Percentiles rank a stretch among this genome's conserved stretches.
These are phyloP conservation scores for Clarkia xantiana DNA, from an alignment of 345 rosid genomes.

Conservation along the genomic window DNA sequence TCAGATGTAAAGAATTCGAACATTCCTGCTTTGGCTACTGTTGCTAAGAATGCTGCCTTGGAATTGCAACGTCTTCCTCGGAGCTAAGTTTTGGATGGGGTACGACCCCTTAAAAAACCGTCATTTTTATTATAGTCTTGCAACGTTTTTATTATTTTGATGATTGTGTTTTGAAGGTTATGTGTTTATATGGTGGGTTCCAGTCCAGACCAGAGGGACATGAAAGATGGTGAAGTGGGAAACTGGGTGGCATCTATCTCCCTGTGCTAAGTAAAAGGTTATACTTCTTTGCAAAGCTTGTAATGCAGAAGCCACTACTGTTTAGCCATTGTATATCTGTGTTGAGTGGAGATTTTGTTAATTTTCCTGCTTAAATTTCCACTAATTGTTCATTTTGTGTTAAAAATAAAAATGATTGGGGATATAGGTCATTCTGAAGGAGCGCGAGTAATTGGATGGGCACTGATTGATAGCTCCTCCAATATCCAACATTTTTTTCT, in stretches of 20 bases:
- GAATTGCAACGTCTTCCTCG: constrained; percentile 78
- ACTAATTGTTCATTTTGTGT: no score
- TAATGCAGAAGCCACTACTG: neutral
- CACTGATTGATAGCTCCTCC: no score
- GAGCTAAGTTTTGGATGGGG: constrained; percentile 15
- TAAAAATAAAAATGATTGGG: no score
- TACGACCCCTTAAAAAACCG: neutral
- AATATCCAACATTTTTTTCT: no score
- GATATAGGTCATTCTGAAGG: no score
- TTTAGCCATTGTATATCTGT: no score
- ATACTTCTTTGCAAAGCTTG: neutral
- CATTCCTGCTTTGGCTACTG: constrained; percentile 31
- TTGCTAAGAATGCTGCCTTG: constrained; percentile 39
- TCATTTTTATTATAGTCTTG: neutral
- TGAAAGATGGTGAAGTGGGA: neutral
- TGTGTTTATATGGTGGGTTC: neutral
- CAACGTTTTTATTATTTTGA: neutral
- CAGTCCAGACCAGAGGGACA: neutral
- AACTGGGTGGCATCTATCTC: neutral
- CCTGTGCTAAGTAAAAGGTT: neutral
- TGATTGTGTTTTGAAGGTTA: neutral
- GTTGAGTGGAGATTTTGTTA: no score
- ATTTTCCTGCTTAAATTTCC: no score
- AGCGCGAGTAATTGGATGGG: no score
- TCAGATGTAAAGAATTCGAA: constrained; percentile 52